Conservation (phyloP, 2,329 filamentous ascomycete species). For the Hypoxylon sp. region DNA sequence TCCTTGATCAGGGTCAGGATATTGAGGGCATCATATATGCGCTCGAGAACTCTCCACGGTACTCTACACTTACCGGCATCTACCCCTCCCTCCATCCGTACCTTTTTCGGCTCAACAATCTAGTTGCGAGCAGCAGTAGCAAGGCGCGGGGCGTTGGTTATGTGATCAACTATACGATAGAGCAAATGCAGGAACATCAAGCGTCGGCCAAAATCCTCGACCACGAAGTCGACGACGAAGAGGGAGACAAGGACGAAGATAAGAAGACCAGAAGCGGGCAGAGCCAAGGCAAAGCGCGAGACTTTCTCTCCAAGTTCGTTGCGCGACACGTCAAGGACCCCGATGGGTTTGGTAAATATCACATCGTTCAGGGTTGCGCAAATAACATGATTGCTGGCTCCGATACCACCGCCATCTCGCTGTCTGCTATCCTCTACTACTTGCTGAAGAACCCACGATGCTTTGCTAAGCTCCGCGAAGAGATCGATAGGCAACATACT, state of each 20-base stretch:
- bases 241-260: no score
- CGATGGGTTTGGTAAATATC: constrained; percentile 44
- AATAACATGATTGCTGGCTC: constrained; percentile 48
- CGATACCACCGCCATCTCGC: constrained; percentile 49
- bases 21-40: constrained; percentile 42
- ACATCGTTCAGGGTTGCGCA: constrained; percentile 36
- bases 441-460: constrained; percentile 39
- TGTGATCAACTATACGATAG: neutral
- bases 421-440: constrained; percentile 45
- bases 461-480: constrained; percentile 40
- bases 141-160: neutral
- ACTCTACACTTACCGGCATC: neutral
- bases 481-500: neutral
- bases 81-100: constrained; percentile 1
- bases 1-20: constrained; percentile 49
- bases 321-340: constrained; percentile 41
- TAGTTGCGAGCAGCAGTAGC: neutral
- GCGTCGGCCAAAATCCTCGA: neutral
- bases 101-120: neutral
- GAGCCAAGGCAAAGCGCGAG: neutral
- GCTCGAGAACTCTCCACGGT: neutral
- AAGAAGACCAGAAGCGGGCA: neutral
- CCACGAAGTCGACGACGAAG: no score
- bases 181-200: neutral
- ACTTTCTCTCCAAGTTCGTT: constrained; percentile 5